Percentiles rank a stretch among this genome's conserved stretches.
Conservation (phyloP, 345 rosid species). For the Melaleuca quinquenervia region DNA sequence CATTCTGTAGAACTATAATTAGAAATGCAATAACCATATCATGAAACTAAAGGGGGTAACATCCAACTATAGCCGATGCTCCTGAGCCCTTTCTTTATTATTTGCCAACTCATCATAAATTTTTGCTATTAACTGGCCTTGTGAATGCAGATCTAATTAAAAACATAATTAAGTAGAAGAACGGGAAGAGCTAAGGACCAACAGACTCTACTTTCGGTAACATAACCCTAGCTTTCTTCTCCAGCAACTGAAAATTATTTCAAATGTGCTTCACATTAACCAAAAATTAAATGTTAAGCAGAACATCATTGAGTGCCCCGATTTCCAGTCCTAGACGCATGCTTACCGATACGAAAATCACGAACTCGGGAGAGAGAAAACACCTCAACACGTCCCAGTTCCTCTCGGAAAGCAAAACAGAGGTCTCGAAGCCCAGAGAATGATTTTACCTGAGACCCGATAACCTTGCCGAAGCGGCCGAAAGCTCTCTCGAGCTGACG, state of each 20-base stretch:
- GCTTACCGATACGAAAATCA: neutral
- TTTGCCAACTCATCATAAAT: neutral
- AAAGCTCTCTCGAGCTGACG: slow-evolving; percentile 81
- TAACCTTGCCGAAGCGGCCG: slow-evolving; percentile 72
- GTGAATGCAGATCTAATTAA: neutral
- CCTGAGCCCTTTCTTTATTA: neutral
- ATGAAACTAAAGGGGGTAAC: neutral
- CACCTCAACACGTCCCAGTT: neutral
- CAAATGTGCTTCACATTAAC: neutral
- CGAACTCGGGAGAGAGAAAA: neutral
- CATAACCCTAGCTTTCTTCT: neutral
- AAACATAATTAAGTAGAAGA: neutral
- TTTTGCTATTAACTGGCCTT: neutral
- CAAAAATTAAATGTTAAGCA: neutral
- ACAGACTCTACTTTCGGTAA: neutral
- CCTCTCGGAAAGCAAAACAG: neutral
- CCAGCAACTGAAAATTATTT: neutral
- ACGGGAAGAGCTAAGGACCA: neutral
- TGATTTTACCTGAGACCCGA: slow-evolving; percentile 65
- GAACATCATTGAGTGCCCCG: neutral
- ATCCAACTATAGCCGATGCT: neutral
- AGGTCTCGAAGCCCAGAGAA: neutral
- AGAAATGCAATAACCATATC: neutral
- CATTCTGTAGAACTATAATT: neutral
- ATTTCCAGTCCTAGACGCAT: neutral